phyloP scores from a whole-genome alignment of 2,329 filamentous ascomycete genomes.

The Chaetothyriales sp. region DNA sequence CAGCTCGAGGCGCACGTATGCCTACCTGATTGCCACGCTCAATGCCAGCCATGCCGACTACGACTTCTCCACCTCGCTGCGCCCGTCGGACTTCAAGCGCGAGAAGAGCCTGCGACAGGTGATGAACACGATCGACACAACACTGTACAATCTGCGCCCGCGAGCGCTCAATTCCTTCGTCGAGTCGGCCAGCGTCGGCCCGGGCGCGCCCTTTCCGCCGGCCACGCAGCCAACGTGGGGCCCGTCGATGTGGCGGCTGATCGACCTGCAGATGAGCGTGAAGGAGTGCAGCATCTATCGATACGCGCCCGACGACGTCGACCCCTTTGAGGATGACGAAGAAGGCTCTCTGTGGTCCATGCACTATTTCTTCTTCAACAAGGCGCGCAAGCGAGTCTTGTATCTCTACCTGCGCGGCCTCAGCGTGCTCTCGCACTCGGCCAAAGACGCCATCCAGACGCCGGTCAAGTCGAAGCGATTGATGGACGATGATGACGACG shows the following conservation, averaged over 20 bases:
- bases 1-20: conserved; percentile 79
- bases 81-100: conserved; percentile 77
- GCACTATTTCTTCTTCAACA: conserved; percentile 98
- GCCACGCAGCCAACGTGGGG: conserved; percentile 52
- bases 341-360: conserved; percentile 89
- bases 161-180: conserved; percentile 31
- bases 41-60: conserved; percentile 95
- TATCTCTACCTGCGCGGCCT: conserved; percentile 90
- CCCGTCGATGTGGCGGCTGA: conserved; percentile 77
- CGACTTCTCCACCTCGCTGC: conserved; percentile 85
- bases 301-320: conserved; percentile 67
- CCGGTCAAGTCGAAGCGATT: conserved; percentile 33
- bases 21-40: conserved; percentile 88
- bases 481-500: conserved; percentile 32
- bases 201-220: conserved; percentile 28
- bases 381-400: conserved; percentile 75
- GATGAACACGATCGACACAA: conserved; percentile 77
- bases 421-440: conserved; percentile 52
- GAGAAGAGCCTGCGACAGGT: conserved; percentile 68
- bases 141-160: conserved; percentile 72
- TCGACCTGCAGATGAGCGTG: conserved; percentile 89
- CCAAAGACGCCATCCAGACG: conserved; percentile 38
- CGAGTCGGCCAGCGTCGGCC: conserved; percentile 18
- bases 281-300: conserved; percentile 80
- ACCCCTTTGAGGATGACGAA: conserved; percentile 83